These are phyloP conservation scores for Tylopilus subfusipes DNA, from an alignment of 768 basidiomycete genomes.

Conservation along the genomic window DNA sequence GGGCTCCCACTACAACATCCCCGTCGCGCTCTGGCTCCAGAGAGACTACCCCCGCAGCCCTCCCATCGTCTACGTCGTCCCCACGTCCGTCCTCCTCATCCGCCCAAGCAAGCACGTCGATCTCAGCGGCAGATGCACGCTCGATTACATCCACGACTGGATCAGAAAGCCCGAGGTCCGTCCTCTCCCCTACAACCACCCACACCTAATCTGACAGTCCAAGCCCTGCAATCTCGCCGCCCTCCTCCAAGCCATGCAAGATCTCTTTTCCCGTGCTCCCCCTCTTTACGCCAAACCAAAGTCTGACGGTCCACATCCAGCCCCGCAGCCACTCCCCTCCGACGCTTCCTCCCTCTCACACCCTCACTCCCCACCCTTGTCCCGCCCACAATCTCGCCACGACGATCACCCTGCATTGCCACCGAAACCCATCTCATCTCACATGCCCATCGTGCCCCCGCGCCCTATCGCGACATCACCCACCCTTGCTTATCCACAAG, in stretches of 20 bases:
- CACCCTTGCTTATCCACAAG: conserved; percentile 15
- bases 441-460: conserved; percentile 8
- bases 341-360: background rate
- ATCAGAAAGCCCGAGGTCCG: conserved; percentile 65
- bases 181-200: conserved; percentile 8
- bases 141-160: conserved; percentile 78
- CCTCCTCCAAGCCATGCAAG: conserved; percentile 74
- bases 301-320: conserved; percentile 22
- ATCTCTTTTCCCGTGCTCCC: conserved; percentile 79
- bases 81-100: conserved; percentile 87
- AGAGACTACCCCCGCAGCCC: conserved; percentile 78
- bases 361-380: conserved; percentile 8
- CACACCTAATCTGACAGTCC: background rate
- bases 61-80: conserved; percentile 88
- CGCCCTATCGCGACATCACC: conserved; percentile 15
- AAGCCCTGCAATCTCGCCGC: conserved; percentile 76
- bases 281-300: conserved; percentile 87
- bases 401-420: conserved; percentile 38
- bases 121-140: conserved; percentile 67
- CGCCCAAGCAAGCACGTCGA: conserved; percentile 74
- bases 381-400: conserved; percentile 16
- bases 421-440: conserved; percentile 34
- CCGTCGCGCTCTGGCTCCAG: conserved; percentile 84
- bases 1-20: conserved; percentile 84
- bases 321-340: conserved; percentile 19